These are phyloP conservation scores for Metrosideros polymorpha DNA, from an alignment of 441 rosid genomes.

Conservation along the genomic window DNA sequence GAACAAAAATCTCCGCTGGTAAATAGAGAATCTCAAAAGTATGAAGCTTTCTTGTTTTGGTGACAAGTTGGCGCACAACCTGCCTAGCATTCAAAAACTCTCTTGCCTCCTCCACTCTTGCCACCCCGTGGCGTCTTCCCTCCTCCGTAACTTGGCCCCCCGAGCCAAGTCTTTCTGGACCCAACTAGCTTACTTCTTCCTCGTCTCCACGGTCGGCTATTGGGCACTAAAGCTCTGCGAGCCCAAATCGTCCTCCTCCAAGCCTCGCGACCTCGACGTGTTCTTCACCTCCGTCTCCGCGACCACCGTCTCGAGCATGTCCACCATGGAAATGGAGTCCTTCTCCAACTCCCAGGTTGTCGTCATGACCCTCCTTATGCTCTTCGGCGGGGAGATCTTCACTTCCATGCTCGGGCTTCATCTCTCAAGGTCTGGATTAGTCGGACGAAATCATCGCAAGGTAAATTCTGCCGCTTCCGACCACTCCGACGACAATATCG, in stretches of 20 bases:
- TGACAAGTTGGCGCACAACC: background rate
- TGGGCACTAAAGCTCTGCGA: conserved; percentile 18
- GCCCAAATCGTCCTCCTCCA: conserved; percentile 19
- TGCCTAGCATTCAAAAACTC: background rate
- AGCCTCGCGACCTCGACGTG: conserved; percentile 27
- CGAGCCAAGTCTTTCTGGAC: conserved; percentile 11
- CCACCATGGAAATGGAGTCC: conserved; percentile 59
- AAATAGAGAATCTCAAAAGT: background rate
- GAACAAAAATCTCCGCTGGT: background rate
- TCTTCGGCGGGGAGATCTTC: conserved; percentile 42
- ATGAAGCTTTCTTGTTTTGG: background rate
- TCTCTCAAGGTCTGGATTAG: background rate
- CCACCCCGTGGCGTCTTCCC: background rate
- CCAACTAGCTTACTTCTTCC: conserved; percentile 17
- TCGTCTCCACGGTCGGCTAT: conserved; percentile 23
- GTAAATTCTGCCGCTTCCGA: background rate
- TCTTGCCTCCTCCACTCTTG: background rate
- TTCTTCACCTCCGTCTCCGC: conserved; percentile 77
- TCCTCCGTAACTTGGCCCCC: background rate
- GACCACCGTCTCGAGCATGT: conserved; percentile 59
- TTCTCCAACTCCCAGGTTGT: conserved; percentile 55
- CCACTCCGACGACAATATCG: background rate
- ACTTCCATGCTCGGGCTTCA: conserved; percentile 26
- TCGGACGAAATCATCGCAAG: background rate
- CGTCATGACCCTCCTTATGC: conserved; percentile 42